A percentile compares a stretch with the other conserved stretches of the same genome.
These are phyloP conservation scores for Eurotiales sp. DNA, from an alignment of 2,329 filamentous ascomycete genomes.

Conservation along the genomic window DNA sequence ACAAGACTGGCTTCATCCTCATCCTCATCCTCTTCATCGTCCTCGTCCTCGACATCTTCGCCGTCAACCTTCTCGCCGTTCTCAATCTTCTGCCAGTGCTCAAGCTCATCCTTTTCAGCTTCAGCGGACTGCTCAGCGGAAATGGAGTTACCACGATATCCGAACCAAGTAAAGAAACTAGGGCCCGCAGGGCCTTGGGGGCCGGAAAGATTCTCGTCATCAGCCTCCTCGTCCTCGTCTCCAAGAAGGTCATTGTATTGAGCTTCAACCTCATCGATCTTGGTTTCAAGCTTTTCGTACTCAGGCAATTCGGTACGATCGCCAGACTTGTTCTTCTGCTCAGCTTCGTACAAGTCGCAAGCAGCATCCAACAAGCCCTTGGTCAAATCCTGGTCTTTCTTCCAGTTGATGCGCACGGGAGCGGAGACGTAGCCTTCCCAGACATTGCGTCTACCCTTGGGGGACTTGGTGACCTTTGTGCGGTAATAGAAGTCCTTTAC, in stretches of 20 bases:
- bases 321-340: slow-evolving; percentile 43
- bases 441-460: slow-evolving; percentile 47
- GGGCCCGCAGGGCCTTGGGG: slow-evolving; percentile 56
- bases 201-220: slow-evolving; percentile 38
- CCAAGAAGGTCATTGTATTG: slow-evolving; percentile 25
- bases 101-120: slow-evolving; percentile 58
- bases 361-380: slow-evolving; percentile 73
- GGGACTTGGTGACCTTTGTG: slow-evolving; percentile 47
- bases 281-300: slow-evolving; percentile 52
- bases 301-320: slow-evolving; percentile 50
- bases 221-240: slow-evolving; percentile 30
- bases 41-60: slow-evolving; percentile 39
- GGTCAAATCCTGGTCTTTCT: slow-evolving; percentile 79
- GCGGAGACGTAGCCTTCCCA: slow-evolving; percentile 80
- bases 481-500: slow-evolving; percentile 94
- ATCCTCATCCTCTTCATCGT: slow-evolving; percentile 48
- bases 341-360: slow-evolving; percentile 64
- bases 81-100: slow-evolving; percentile 50
- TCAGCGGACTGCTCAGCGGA: slow-evolving; percentile 67
- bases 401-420: slow-evolving; percentile 85
- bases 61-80: slow-evolving; percentile 52
- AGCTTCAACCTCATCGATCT: slow-evolving; percentile 41
- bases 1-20: slow-evolving; percentile 64
- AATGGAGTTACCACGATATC: slow-evolving; percentile 68
- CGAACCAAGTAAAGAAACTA: slow-evolving; percentile 90